Percentiles rank a stretch among this genome's conserved stretches.
phyloP scores from a whole-genome alignment of 1,284 basidiomycete species.

The Meripilus lineatus region DNA sequence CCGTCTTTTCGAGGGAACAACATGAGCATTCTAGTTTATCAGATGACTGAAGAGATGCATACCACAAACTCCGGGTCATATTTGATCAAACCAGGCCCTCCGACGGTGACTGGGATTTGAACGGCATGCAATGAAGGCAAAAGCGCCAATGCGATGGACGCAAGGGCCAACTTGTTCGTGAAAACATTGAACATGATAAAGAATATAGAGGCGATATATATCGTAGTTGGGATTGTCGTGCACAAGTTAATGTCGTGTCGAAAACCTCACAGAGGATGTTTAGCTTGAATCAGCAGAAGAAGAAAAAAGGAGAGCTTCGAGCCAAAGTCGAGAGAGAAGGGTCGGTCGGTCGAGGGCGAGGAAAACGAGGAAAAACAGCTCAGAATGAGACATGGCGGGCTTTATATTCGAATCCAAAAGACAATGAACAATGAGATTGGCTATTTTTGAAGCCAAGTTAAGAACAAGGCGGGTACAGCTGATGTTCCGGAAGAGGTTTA shows the following conservation, averaged over 20 bases:
- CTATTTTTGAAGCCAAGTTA: too few species aligned
- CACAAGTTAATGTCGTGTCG: neutral
- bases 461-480: too few species aligned
- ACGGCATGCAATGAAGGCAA: slow-evolving; percentile 28
- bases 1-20: slow-evolving; percentile 30
- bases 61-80: slow-evolving; percentile 45
- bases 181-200: neutral
- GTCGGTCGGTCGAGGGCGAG: too few species aligned
- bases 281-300: too few species aligned
- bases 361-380: too few species aligned
- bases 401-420: too few species aligned
- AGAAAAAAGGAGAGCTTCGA: too few species aligned
- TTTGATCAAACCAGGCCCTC: slow-evolving; percentile 40
- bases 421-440: too few species aligned
- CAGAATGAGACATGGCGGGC: too few species aligned
- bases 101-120: slow-evolving; percentile 45
- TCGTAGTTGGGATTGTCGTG: neutral
- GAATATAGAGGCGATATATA: neutral
- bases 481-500: too few species aligned
- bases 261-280: too few species aligned
- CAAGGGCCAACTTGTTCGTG: slow-evolving; percentile 12
- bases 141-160: slow-evolving; percentile 20
- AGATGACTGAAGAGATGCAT: slow-evolving; percentile 21
- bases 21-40: slow-evolving; percentile 5
- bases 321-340: too few species aligned